Conservation (phyloP, 108 stramenopile species). For the Nannochloropsis oceanica region DNA sequence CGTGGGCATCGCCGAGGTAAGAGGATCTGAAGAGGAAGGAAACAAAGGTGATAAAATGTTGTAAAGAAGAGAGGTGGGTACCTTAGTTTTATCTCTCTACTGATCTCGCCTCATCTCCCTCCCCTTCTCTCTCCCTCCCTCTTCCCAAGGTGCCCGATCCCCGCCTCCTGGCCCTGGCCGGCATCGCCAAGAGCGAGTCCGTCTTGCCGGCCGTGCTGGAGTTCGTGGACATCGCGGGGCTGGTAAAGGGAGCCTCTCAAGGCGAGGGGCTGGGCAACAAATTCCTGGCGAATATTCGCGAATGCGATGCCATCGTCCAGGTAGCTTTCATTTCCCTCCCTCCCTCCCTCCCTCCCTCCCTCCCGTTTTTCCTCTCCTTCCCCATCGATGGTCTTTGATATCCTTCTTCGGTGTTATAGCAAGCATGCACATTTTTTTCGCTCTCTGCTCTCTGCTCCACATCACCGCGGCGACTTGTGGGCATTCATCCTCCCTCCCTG, state of each 20-base stretch:
- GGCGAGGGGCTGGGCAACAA: slow-evolving; percentile 98
- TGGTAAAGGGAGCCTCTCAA: slow-evolving; percentile 89
- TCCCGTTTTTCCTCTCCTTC: too few relatives aligned
- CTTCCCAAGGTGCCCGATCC: not conserved
- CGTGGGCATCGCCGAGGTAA: slow-evolving; percentile 76
- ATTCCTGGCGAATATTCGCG: slow-evolving; percentile 92
- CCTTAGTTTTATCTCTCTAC: not conserved
- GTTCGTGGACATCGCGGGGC: slow-evolving; percentile 96
- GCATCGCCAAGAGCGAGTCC: slow-evolving; percentile 55
- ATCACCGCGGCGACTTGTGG: not conserved
- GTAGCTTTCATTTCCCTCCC: slow-evolving; percentile 50
- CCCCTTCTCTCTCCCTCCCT: not conserved
- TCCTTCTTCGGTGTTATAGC: too few relatives aligned
- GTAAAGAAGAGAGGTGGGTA: not conserved
- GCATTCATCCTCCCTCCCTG: not conserved
- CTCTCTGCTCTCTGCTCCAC: not conserved
- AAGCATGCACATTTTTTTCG: not conserved
- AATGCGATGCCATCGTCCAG: slow-evolving; percentile 62
- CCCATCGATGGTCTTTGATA: too few relatives aligned
- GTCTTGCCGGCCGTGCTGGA: slow-evolving; percentile 76
- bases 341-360: not conserved
- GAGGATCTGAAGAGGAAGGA: not conserved
- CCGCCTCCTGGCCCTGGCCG: slow-evolving; percentile 46
- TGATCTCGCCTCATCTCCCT: not conserved
- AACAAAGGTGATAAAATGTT: not conserved